Percentiles rank a stretch among this genome's conserved stretches.
Evolutionary conservation across 2,329 filamentous ascomycete species (phyloP).

Genomic region (Claviceps digitariae): DNA sequence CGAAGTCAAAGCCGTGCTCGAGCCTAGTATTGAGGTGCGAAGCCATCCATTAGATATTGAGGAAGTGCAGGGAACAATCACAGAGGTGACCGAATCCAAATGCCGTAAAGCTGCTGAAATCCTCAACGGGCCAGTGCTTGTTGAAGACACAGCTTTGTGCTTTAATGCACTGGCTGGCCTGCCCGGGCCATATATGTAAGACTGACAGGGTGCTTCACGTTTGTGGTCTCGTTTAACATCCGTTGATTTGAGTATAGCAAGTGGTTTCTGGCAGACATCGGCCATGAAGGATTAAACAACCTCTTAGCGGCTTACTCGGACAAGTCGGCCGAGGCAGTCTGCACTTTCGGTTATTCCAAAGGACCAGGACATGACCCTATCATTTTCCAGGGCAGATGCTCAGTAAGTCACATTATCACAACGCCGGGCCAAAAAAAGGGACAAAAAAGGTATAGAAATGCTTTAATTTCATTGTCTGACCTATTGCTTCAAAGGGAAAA

Average conservation of each 20-base stretch:
- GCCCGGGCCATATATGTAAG: constrained; percentile 90
- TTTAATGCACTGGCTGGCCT: constrained; percentile 85
- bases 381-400: constrained; percentile 82
- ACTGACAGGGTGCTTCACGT: not conserved
- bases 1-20: constrained; percentile 81
- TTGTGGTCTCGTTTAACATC: constrained; percentile 10
- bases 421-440: too few relatives aligned
- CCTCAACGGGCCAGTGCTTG: constrained; percentile 76
- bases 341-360: constrained; percentile 84
- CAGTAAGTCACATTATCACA: constrained; percentile 34
- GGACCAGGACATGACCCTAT: constrained; percentile 75
- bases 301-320: constrained; percentile 79
- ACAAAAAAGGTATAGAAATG: not conserved
- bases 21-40: constrained; percentile 56
- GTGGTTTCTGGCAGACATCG: constrained; percentile 78
- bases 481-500: constrained; percentile 37
- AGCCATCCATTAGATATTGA: constrained; percentile 67
- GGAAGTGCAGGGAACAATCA: constrained; percentile 84
- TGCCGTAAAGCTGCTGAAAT: constrained; percentile 66
- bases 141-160: constrained; percentile 91
- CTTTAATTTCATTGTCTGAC: not conserved
- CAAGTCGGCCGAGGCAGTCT: constrained; percentile 85
- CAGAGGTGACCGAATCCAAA: constrained; percentile 85
- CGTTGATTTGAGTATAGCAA: constrained; percentile 44
- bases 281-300: constrained; percentile 77